These are phyloP conservation scores for Daldinia sp. DNA, from an alignment of 2,329 filamentous ascomycete genomes.

Conservation along the genomic window DNA sequence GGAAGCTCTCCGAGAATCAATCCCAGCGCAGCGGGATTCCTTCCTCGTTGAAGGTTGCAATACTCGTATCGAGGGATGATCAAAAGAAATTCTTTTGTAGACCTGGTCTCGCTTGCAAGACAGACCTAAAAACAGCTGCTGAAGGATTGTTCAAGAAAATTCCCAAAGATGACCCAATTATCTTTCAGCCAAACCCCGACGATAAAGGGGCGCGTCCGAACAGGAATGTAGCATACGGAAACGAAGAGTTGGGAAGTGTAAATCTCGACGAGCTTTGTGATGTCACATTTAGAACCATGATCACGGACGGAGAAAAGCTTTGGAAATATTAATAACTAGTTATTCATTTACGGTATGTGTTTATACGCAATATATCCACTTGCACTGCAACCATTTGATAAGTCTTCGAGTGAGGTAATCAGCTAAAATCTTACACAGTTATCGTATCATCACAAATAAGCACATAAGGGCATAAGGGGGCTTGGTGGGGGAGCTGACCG, in stretches of 20 bases:
- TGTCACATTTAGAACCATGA: neutral
- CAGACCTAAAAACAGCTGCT: neutral
- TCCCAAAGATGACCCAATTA: constrained; percentile 5
- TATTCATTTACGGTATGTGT: no score
- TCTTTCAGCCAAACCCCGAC: constrained; percentile 5
- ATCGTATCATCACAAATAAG: neutral
- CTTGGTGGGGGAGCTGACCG: neutral
- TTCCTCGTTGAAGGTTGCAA: neutral
- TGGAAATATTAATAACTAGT: neutral
- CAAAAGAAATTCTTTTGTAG: constrained; percentile 6
- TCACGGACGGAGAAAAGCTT: neutral
- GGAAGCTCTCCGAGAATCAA: constrained; percentile 5
- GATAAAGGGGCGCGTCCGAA: constrained; percentile 4
- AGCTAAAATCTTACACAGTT: neutral
- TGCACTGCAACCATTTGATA: neutral
- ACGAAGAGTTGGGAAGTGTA: neutral
- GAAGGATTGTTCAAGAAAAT: constrained; percentile 4
- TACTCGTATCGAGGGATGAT: constrained; percentile 3
- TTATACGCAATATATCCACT: neutral
- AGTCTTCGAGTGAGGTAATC: neutral
- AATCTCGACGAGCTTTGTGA: neutral
- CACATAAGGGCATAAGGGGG: neutral
- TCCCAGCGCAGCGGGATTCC: neutral
- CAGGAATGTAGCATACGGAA: neutral
- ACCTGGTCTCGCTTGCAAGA: constrained; percentile 3